Evolutionary conservation across 192 early-diverging fungal species (phyloP).

Genomic region (Diversispora eburnea): DNA sequence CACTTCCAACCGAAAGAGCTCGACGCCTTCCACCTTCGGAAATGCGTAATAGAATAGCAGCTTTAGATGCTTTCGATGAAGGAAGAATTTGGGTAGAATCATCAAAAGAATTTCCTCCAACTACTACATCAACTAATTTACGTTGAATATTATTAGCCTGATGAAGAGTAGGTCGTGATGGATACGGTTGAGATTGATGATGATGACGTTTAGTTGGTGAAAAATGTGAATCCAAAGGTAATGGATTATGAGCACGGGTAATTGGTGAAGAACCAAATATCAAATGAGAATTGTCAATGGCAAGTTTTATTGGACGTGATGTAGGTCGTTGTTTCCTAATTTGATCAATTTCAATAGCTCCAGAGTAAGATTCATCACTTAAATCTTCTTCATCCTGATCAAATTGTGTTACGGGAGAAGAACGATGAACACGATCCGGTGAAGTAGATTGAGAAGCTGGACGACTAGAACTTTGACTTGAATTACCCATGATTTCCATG

Average conservation of each 20-base stretch:
- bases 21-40: slow-evolving; percentile 23
- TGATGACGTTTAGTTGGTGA: slow-evolving; percentile 19
- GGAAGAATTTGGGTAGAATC: neutral
- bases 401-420: neutral
- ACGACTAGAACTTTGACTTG: slow-evolving; percentile 11
- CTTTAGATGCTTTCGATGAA: slow-evolving; percentile 18
- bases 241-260: slow-evolving; percentile 25
- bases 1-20: slow-evolving; percentile 14
- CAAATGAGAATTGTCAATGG: slow-evolving; percentile 18
- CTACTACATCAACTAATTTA: neutral
- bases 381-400: neutral
- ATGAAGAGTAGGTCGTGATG: slow-evolving; percentile 3
- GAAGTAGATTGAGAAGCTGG: slow-evolving; percentile 21
- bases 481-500: slow-evolving; percentile 22
- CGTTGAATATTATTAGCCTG: slow-evolving; percentile 12
- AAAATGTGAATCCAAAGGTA: slow-evolving; percentile 17
- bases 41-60: slow-evolving; percentile 15
- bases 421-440: neutral
- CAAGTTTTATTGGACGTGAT: neutral
- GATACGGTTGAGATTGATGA: slow-evolving; percentile 9
- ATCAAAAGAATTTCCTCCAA: neutral
- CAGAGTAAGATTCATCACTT: neutral
- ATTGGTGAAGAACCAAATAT: slow-evolving; percentile 25
- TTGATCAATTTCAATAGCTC: slow-evolving; percentile 15
- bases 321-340: neutral